Base-by-base conservation (phyloP, 2,329 filamentous ascomycete species). In the Scopulariopsis brevicaulis region DNA sequence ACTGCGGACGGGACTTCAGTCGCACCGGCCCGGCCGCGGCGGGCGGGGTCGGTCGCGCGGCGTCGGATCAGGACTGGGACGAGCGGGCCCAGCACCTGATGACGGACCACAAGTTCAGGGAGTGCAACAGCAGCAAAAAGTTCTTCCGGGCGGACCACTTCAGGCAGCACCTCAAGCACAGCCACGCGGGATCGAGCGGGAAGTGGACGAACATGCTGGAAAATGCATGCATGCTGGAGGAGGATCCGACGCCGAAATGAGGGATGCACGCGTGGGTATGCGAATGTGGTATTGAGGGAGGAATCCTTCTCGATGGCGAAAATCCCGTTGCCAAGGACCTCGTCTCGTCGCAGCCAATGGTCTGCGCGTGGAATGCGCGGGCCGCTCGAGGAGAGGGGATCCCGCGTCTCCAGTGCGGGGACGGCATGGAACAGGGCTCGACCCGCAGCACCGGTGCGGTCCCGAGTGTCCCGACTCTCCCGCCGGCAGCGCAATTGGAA, bases 161-260 rank as follows among this genome's bases (percentile, higher is more conserved):
- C 78, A 85, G 94, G 60, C 94, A 99, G 72, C 94, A 99, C 73
- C 77, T 99, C 59, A 99, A 97, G 77, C 94, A 99, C 71, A 96
- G 91, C 70, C 94, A 97, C 73, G 90, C 89, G 43, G 94, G 94
- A 40, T 93, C 90, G 0, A 96, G 91, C 71, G 94, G 94, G 35
- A 97, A 97, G 72, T 99, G 94, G 94, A 99, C 94, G 14, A 97
- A 97, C 71, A 92, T 96, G 80, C 78, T 99, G 37, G 94, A 99
- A 70, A 95, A 90, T 68, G 90, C 92, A 5, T 99, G 94, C 74
- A 96, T 97, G 90, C 85, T 92, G 70, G 92, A 87, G 58, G 80
- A 96, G 68, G 91, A 96, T 57, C 78, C 83, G 34, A 79, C 72
- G 43, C 70, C 71, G 50, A 66, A 57, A 57, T 57, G 55, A 57